These are phyloP conservation scores for Byssothecium circinans DNA, from an alignment of 2,329 filamentous ascomycete species.

Conservation along the genomic window DNA sequence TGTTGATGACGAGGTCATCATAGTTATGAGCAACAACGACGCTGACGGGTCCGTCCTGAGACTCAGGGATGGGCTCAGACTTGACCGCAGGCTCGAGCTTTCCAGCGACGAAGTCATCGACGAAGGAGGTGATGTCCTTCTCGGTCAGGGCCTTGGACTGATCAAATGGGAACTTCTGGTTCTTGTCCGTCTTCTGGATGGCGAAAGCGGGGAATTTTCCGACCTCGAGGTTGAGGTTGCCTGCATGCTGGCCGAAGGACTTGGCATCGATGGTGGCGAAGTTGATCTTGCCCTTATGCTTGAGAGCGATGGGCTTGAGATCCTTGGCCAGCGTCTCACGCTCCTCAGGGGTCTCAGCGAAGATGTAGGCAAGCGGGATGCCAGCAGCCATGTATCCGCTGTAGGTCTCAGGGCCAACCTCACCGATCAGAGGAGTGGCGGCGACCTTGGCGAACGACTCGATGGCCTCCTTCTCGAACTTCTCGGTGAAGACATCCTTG, in stretches of 20 bases:
- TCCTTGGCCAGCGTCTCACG: constrained; percentile 74
- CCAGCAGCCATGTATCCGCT: constrained; percentile 89
- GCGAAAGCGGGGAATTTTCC: constrained; percentile 97
- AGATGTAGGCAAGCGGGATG: constrained; percentile 95
- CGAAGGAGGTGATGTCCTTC: constrained; percentile 76
- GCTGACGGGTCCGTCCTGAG: constrained; percentile 83
- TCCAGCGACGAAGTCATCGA: constrained; percentile 80
- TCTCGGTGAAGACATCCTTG: constrained; percentile 79
- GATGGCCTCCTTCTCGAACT: constrained; percentile 80
- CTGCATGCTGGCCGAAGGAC: constrained; percentile 89
- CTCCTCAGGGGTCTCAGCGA: constrained; percentile 89
- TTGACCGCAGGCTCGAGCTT: constrained; percentile 97
- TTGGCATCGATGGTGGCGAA: constrained; percentile 97
- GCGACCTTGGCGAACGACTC: constrained; percentile 80
- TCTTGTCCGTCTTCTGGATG: constrained; percentile 93
- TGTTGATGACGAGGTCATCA: constrained; percentile 85
- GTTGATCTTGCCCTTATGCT: constrained; percentile 93
- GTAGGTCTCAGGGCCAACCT: constrained; percentile 97
- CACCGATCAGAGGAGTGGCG: constrained; percentile 87
- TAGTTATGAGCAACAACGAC: constrained; percentile 93
- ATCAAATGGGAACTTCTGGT: constrained; percentile 95
- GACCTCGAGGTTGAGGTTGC: constrained; percentile 94
- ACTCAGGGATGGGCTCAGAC: constrained; percentile 94
- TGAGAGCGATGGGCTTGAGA: constrained; percentile 84
- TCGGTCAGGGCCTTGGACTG: constrained; percentile 76